Evolutionary conservation across 805 yeast species (phyloP).

Genomic region (Soucietia sequanensis): DNA sequence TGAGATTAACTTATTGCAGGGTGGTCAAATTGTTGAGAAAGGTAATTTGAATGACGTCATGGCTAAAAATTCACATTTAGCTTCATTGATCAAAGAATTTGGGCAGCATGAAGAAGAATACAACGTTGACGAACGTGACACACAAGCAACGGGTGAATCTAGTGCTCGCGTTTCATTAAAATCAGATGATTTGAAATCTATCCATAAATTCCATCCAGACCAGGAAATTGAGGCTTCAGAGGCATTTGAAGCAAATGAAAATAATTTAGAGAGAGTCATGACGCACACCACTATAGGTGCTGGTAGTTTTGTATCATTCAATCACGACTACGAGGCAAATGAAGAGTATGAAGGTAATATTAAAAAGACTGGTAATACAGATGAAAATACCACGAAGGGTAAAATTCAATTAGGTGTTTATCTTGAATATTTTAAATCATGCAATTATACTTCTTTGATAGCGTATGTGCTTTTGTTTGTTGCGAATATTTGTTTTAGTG

Average conservation of each 20-base stretch:
- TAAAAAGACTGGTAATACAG: conserved; percentile 17
- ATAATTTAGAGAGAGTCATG: conserved; percentile 13
- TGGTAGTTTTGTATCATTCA: conserved; percentile 33
- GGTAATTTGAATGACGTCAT: conserved; percentile 51
- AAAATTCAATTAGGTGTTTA: conserved; percentile 28
- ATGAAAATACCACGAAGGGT: conserved; percentile 21
- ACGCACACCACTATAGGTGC: conserved; percentile 16
- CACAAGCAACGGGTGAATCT: conserved; percentile 12
- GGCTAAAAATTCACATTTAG: conserved; percentile 34
- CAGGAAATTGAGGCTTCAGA: conserved; percentile 7
- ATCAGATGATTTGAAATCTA: too few relatives aligned
- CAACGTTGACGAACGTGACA: conserved; percentile 9
- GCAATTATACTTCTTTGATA: conserved; percentile 25
- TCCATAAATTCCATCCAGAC: conserved; percentile 11
- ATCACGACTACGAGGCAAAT: conserved; percentile 31
- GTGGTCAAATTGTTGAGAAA: conserved; percentile 30
- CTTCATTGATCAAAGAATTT: conserved; percentile 29
- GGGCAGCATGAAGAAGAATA: conserved; percentile 16
- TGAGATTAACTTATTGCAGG: conserved; percentile 28
- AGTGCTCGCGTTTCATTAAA: conserved; percentile 12
- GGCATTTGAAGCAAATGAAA: conserved; percentile 11
- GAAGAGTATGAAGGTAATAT: conserved; percentile 17
- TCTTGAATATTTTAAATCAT: conserved; percentile 29
- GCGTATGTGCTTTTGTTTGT: conserved; percentile 22
- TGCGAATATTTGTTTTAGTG: conserved; percentile 14